phyloP scores from a whole-genome alignment of 2,329 filamentous ascomycete genomes.

The Colletotrichum brevisporum region DNA sequence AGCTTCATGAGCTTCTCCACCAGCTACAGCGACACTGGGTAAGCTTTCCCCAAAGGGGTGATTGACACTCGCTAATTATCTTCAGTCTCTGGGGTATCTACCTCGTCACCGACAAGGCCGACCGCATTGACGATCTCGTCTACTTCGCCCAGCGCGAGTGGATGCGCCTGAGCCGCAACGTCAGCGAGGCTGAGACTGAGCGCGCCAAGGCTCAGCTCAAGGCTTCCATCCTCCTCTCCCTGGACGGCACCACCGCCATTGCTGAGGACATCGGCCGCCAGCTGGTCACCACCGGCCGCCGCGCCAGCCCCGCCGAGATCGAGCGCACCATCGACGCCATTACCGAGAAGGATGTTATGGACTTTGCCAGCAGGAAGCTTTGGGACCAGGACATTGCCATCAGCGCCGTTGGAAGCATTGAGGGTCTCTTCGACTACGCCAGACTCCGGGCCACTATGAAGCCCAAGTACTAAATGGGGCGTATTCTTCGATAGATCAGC shows the following conservation, averaged over 20 bases:
- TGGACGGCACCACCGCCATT: conserved; percentile 96
- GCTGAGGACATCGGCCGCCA: conserved; percentile 99
- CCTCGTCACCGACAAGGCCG: conserved; percentile 91
- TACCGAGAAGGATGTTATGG: conserved; percentile 96
- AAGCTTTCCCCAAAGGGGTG: conserved; percentile 56
- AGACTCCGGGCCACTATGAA: conserved; percentile 88
- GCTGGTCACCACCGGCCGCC: conserved; percentile 96
- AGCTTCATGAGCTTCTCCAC: conserved; percentile 99
- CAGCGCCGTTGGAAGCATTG: conserved; percentile 92
- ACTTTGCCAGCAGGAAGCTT: conserved; percentile 92
- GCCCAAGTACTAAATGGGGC: conserved; percentile 76
- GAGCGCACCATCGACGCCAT: conserved; percentile 91
- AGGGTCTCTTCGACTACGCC: conserved; percentile 86
- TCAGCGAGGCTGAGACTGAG: conserved; percentile 92
- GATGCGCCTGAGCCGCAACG: conserved; percentile 92
- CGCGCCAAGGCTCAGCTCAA: conserved; percentile 99
- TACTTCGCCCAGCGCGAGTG: conserved; percentile 99
- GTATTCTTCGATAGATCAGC: too few species aligned
- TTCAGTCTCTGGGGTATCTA: conserved; percentile 98
- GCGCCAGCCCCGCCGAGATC: conserved; percentile 92
- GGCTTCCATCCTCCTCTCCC: conserved; percentile 95
- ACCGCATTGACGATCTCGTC: conserved; percentile 91
- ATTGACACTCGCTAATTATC: conserved; percentile 46
- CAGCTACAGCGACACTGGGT: conserved; percentile 99
- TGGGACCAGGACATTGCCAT: conserved; percentile 98